A percentile compares a stretch with the other conserved stretches of the same genome.
These are phyloP conservation scores for Graphiopsis chlorocephala DNA, from an alignment of 2,329 filamentous ascomycete species.

Conservation along the genomic window DNA sequence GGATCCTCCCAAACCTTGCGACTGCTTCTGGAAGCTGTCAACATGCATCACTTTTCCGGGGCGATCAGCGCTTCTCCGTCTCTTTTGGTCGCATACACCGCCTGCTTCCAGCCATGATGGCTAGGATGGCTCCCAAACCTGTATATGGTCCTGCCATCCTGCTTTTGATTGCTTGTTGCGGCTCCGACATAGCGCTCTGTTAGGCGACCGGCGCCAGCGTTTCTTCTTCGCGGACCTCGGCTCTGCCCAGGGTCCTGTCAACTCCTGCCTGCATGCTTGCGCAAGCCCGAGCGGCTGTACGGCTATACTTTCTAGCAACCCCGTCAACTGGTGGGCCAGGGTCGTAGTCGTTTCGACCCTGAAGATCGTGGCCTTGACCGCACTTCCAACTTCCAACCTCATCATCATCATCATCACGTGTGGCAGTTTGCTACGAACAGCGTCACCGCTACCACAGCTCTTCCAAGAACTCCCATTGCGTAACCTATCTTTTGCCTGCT, in stretches of 20 bases:
- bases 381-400: background rate
- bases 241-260: background rate
- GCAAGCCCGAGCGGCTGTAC: background rate
- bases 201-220: background rate
- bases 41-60: conserved; percentile 4
- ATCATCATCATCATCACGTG: background rate
- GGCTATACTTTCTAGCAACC: background rate
- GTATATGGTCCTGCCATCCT: background rate
- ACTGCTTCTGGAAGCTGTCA: background rate
- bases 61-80: conserved; percentile 10
- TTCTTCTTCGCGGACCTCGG: conserved; percentile 1
- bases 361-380: conserved; percentile 4
- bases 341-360: background rate
- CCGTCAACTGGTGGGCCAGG: background rate
- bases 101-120: background rate
- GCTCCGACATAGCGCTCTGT: background rate
- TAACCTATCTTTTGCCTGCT: background rate
- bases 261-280: background rate
- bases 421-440: background rate
- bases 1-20: background rate
- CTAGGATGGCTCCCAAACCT: background rate
- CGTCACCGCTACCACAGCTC: conserved; percentile 5
- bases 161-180: background rate
- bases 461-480: background rate
- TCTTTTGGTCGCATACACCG: background rate